Evolutionary conservation across 176 grass and related monocot genomes (phyloP).

Genomic region (Avena eriantha): DNA sequence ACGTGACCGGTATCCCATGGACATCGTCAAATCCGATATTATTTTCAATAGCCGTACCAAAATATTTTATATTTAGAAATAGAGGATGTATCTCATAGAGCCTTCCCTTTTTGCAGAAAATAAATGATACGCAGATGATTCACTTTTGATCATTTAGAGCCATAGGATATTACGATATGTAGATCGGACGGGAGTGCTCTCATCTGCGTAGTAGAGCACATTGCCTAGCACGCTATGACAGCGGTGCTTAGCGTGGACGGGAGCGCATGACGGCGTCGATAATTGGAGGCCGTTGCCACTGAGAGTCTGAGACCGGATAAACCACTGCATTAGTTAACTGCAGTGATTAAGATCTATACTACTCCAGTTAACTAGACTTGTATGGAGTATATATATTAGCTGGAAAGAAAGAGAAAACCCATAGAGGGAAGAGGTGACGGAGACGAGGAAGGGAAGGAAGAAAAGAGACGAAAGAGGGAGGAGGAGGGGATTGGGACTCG

Average conservation of each 20-base stretch:
- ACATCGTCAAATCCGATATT: no score
- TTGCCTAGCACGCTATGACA: slow-evolving; percentile 22
- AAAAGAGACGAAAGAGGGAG: slow-evolving; percentile 44
- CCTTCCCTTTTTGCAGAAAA: neutral
- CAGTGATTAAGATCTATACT: slow-evolving; percentile 13
- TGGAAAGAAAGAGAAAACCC: slow-evolving; percentile 34
- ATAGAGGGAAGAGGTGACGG: slow-evolving; percentile 46
- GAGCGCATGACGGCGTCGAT: slow-evolving; percentile 19
- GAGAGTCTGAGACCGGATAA: neutral
- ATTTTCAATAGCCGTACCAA: no score
- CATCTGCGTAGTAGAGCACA: neutral
- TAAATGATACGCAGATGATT: neutral
- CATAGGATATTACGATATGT: neutral
- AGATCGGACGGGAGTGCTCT: neutral
- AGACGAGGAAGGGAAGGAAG: slow-evolving; percentile 44
- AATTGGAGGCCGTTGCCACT: slow-evolving; percentile 16
- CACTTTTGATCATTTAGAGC: neutral
- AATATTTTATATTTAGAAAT: no score
- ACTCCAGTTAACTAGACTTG: no score
- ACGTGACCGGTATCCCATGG: neutral
- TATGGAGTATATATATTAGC: neutral
- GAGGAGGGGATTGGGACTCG: slow-evolving; percentile 56
- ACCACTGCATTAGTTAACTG: neutral
- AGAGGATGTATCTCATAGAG: neutral
- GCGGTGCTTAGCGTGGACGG: slow-evolving; percentile 8